Base-by-base conservation (phyloP, 345 rosid genomes). In the Sonneratia caseolaris region DNA sequence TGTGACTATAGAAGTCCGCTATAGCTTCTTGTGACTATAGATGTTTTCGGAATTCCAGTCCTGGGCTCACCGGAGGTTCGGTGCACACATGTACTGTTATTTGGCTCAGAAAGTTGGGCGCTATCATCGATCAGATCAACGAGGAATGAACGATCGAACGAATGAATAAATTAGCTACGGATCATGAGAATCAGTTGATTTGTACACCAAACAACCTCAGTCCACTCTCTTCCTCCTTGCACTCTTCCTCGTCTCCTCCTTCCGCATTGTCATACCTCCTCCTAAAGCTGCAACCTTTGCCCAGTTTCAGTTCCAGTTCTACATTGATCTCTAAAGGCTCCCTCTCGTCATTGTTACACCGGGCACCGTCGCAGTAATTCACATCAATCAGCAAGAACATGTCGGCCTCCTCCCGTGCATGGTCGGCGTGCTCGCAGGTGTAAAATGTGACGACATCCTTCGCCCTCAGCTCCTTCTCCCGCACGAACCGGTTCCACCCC, bases 401-500 rank as follows among this genome's bases (percentile, higher is more conserved):
- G n/a, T 40, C 8, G 24, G 16, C 48, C 37, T 65, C 70, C 18
- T 47, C 32, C 4, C 35, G 62, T 1, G 40, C 43, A 3, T 24
- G 5, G 38, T 35, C 32, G 14, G 18, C 22, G 7, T 61, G 5
- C 35, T 83, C 78, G 49, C 91, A 86, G 11, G 61, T n/a, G 69
- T 74, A 82, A 74, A 94, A 88, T 9, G 73, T 42, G 5, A 94
- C 74, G 14, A 69, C 62, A 70, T 91, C 98, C 1, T 77, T 86
- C 4, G 88, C 85, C 79, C 83, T 82, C 83, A 91, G 64, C 18
- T 82, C 69, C 45, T 87, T 90, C 70, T 87, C 92, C 83, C 76
- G 87, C 24, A 89, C 90, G 49, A 90, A 94, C 68, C 80, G 70
- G 48, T 81, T 91, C 97, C 98, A 91, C 2, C 98, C 98, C 78